Evolutionary conservation across 2,329 filamentous ascomycete species (phyloP), one percentile per base, ranked within the genome.

Genomic region (Colletotrichum sp.): DNA sequence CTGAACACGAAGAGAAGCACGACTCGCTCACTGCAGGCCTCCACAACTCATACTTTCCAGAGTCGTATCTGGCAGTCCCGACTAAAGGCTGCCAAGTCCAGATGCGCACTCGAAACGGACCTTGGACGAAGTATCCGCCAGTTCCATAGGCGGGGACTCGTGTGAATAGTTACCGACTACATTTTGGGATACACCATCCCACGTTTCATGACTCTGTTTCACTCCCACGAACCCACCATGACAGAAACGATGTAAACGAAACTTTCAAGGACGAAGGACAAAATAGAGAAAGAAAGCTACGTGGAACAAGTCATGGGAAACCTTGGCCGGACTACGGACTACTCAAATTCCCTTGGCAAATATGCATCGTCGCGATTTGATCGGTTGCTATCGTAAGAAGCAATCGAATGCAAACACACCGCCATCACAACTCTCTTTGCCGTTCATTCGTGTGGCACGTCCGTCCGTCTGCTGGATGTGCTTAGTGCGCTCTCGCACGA

Each of bases 121-220:
- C 65, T 49, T 68, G 65, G 49, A 68, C 30, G 66, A 68, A 60
- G 66, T 34, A 24, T 60, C 32, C 18, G 52, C 39, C 66, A 57
- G 30, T 18, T 34, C 24, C 32, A 68, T 55, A 55, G 57, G 32
- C 49, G 15, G n/a, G 30, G 32, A 8, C 30, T 44, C 12, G 52
- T 30, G 30, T 60, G 12, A 26, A 21, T 32, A 39, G 24, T 26
- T 28, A 32, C 21, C 24, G 26, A 49, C 36, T 36, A 21, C 64
- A 49, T 21, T 32, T n/a, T 30, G 18, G 39, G 15, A 21, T 49
- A 16, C 32, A 44, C 24, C 30, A 62, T 49, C 32, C 26, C 26
- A 32, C 36, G 72, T 72, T 72, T 72, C 68, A 75, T 55, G 55
- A 34, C 55, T 72, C 34, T 24, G 68, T 75, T 72, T 67, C 72